Percentiles rank a stretch among this genome's conserved stretches.
phyloP scores from a whole-genome alignment of 1,139 yeast genomes.

The Pichia sp. region DNA sequence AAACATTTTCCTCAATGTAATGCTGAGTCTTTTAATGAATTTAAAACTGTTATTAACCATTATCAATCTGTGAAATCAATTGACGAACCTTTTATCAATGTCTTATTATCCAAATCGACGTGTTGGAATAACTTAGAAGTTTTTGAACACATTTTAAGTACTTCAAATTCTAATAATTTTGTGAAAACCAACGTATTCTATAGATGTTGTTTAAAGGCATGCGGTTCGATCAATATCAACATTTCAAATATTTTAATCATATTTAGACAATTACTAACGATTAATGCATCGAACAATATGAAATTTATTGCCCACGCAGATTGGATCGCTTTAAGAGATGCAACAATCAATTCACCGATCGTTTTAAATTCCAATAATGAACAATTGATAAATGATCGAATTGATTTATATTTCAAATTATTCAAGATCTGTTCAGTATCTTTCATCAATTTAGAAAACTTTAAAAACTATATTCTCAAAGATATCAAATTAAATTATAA shows the following conservation, averaged over 20 bases:
- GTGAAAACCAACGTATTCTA: slow-evolving; percentile 62
- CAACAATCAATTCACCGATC: slow-evolving; percentile 48
- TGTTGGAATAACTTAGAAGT: slow-evolving; percentile 63
- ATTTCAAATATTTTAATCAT: slow-evolving; percentile 45
- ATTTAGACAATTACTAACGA: slow-evolving; percentile 52
- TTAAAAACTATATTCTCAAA: slow-evolving; percentile 32
- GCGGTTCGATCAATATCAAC: slow-evolving; percentile 57
- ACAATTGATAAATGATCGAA: slow-evolving; percentile 32
- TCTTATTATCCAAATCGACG: slow-evolving; percentile 59
- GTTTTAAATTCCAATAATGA: slow-evolving; percentile 14
- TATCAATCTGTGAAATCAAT: slow-evolving; percentile 51
- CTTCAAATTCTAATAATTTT: slow-evolving; percentile 52
- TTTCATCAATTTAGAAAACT: slow-evolving; percentile 38
- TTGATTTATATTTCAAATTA: slow-evolving; percentile 48
- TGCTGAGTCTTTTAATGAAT: slow-evolving; percentile 46
- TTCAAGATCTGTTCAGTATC: slow-evolving; percentile 42
- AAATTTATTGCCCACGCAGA: slow-evolving; percentile 71
- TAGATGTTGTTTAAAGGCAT: slow-evolving; percentile 68
- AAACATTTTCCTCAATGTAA: slow-evolving; percentile 46
- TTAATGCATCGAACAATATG: slow-evolving; percentile 48
- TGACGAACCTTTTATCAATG: slow-evolving; percentile 75
- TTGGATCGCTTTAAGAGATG: slow-evolving; percentile 81
- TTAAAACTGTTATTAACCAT: slow-evolving; percentile 48
- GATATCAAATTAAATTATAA: slow-evolving; percentile 33
- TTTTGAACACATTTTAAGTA: slow-evolving; percentile 53